Evolutionary conservation across 129 eudicot species (phyloP), one percentile per base, ranked within the genome.

Genomic region (Lactuca saligna): DNA sequence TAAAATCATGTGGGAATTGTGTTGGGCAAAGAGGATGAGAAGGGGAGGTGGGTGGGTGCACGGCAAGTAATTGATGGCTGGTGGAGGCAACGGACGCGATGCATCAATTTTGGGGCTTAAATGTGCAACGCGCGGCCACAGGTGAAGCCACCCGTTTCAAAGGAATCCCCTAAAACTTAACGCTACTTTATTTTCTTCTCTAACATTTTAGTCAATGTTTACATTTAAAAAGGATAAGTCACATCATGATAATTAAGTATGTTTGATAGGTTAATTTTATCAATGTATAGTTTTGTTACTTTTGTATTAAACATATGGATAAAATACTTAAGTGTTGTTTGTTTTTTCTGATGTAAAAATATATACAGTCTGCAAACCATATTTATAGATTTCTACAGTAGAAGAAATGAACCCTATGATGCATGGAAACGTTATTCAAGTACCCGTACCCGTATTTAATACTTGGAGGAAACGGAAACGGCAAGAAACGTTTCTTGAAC

Each of bases 61-160:
- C 69, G 70, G 60, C 61, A 54, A 58, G 75, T 25, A 39, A 64
- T 46, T 17, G 48, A 57, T 74, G 17, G 56, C 31, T 38, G 74
- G 81, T 9, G 37, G 38, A 50, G 64, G 51, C 17, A 51, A 66
- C 33, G 48, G 16, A 66, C 71, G 71, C 71, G 71, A 66, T 51
- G 71, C 33, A 32, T 51, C 48, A 33, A 49, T 32, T 66, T 50
- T 17, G 16, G 38, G 31, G 69, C 9, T 42, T 64, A 25, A 20
- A 66, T 15, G 25, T 66, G 60, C 49, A 66, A 50, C 7, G 60
- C 61, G 60, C 37, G 60, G 44, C 61, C 71, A 50, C 5, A 12
- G 60, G 55, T 4, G 33, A 46, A 14, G 14, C 61, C 71, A 66
- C 71, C 71, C 48, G n/a, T 66, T 66, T 34, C 59, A 33, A 14